Percentiles rank a stretch among this genome's conserved stretches.
Evolutionary conservation across 306 rosid genomes (phyloP).

Genomic region (Begonia fuchsioides): DNA sequence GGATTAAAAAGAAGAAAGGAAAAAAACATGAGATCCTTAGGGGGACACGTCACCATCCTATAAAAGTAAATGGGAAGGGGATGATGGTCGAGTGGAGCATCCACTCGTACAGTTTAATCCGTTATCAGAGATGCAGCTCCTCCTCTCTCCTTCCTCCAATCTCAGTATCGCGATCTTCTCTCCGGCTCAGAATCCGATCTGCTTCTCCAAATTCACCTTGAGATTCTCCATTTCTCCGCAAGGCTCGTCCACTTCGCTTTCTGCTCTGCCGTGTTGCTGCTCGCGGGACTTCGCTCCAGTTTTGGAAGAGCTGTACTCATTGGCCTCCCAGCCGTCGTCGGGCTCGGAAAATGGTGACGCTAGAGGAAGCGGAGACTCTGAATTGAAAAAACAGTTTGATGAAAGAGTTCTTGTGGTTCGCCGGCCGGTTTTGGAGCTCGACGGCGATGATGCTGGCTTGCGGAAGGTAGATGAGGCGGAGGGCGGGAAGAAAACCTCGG

Average conservation of each 20-base stretch:
- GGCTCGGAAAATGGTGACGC: background rate
- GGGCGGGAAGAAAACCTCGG: constrained; percentile 11
- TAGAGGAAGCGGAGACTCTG: constrained; percentile 7
- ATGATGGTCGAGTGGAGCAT: no score
- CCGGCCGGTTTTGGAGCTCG: constrained; percentile 55
- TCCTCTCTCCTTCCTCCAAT: constrained; percentile 31
- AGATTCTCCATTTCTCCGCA: constrained; percentile 32
- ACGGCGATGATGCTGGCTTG: constrained; percentile 20
- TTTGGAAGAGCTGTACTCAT: constrained; percentile 15
- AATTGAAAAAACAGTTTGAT: constrained; percentile 3
- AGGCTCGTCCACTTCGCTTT: constrained; percentile 17
- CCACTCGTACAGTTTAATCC: constrained; percentile 21
- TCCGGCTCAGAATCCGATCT: constrained; percentile 34
- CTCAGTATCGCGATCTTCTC: constrained; percentile 36
- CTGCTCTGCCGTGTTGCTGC: constrained; percentile 30
- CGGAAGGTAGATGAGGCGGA: constrained; percentile 8
- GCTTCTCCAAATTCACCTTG: constrained; percentile 28
- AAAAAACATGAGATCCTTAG: no score
- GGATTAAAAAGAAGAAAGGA: no score
- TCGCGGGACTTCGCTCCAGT: constrained; percentile 29
- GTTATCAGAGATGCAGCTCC: constrained; percentile 32
- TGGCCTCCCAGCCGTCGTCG: constrained; percentile 4
- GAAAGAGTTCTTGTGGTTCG: constrained; percentile 44
- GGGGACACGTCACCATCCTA: no score
- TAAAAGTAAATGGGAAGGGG: no score